These are phyloP conservation scores for Colletotrichum sansevieriae DNA, from an alignment of 2,329 filamentous ascomycete genomes.

Conservation along the genomic window DNA sequence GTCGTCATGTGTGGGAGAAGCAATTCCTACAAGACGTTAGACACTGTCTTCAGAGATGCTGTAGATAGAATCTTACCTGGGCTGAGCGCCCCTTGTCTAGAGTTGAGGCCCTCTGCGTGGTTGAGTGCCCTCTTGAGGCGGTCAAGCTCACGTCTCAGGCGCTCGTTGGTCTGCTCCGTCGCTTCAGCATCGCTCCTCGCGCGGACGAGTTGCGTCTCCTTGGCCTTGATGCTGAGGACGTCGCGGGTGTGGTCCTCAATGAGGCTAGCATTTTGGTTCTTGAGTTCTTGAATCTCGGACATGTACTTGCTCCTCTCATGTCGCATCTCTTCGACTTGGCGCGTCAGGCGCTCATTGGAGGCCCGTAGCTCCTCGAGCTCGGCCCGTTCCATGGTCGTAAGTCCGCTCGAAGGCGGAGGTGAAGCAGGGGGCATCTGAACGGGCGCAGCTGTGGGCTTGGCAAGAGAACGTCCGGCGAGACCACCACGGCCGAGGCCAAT, in stretches of 20 bases:
- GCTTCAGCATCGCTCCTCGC: constrained; percentile 91
- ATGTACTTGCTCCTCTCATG: constrained; percentile 84
- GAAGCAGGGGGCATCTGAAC: constrained; percentile 64
- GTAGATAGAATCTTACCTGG: constrained; percentile 43
- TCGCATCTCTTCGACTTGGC: constrained; percentile 83
- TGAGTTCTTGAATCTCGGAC: constrained; percentile 92
- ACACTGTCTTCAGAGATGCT: background rate
- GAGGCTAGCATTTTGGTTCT: constrained; percentile 95
- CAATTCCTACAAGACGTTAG: constrained; percentile 51
- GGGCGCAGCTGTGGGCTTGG: constrained; percentile 74
- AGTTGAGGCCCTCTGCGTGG: constrained; percentile 67
- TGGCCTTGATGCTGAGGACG: constrained; percentile 95
- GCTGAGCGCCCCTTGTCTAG: constrained; percentile 46
- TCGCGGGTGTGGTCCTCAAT: constrained; percentile 98
- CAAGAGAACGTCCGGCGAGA: constrained; percentile 86
- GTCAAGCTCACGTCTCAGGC: constrained; percentile 89
- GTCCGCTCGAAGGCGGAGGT: constrained; percentile 72
- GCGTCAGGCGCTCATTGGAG: constrained; percentile 82
- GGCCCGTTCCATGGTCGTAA: constrained; percentile 86
- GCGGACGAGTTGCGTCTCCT: constrained; percentile 95
- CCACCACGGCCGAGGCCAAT: constrained; percentile 81
- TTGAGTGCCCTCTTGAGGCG: constrained; percentile 89
- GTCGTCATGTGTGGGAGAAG: constrained; percentile 70
- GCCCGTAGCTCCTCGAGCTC: constrained; percentile 90
- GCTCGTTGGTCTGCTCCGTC: constrained; percentile 87